Percentiles rank a stretch among this genome's conserved stretches.
Conservation (phyloP, 345 rosid genomes). For the Hypericum androsaemum region DNA sequence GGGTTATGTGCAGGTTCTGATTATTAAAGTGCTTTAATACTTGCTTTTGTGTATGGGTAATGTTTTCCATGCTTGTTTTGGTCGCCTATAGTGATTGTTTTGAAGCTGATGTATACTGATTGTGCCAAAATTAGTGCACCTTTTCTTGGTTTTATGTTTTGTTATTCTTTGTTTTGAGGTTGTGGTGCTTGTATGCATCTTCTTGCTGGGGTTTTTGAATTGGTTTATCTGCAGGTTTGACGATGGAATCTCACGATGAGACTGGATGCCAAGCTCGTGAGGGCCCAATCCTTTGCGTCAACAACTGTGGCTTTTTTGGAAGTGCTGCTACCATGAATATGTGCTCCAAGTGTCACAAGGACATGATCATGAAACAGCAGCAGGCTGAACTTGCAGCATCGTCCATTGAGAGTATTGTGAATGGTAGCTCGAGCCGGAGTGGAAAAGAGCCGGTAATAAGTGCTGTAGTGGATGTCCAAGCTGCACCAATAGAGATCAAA, state of each 20-base stretch:
- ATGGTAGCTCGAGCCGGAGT: slow-evolving; percentile 28
- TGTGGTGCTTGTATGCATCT: no score
- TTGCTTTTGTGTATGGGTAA: no score
- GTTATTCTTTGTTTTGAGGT: no score
- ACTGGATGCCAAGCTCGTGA: slow-evolving; percentile 93
- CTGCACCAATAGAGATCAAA: slow-evolving; percentile 32
- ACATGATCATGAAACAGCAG: slow-evolving; percentile 52
- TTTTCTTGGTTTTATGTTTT: no score
- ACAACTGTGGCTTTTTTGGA: slow-evolving; percentile 92
- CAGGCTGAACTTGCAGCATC: slow-evolving; percentile 67
- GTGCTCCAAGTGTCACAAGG: slow-evolving; percentile 97
- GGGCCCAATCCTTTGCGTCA: slow-evolving; percentile 61
- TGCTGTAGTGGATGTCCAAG: slow-evolving; percentile 32
- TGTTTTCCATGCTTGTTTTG: no score
- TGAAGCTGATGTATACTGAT: no score
- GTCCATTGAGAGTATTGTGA: slow-evolving; percentile 47
- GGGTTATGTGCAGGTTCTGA: no score
- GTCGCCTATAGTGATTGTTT: no score
- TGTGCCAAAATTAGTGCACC: no score
- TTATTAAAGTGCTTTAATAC: no score
- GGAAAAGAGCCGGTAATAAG: slow-evolving; percentile 28
- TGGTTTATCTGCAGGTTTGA: no score
- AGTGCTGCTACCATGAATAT: slow-evolving; percentile 87
- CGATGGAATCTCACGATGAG: slow-evolving; percentile 61
- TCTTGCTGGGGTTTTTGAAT: no score